These are phyloP conservation scores for Isabelozyma gotoi DNA, from an alignment of 805 yeast genomes.

Conservation along the genomic window DNA sequence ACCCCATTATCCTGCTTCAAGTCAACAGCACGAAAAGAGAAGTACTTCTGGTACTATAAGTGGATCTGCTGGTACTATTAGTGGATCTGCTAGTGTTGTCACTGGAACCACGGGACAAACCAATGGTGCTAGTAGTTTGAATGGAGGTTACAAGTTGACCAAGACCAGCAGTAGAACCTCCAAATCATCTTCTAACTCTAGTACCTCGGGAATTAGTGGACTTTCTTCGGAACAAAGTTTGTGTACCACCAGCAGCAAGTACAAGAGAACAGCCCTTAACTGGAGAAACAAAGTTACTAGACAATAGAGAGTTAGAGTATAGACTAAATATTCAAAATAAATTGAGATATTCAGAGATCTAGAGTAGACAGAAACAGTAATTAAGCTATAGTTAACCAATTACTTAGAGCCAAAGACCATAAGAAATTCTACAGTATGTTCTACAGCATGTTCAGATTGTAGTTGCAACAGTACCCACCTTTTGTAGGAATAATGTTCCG, in stretches of 20 bases:
- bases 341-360: no score
- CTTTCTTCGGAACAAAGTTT: slow-evolving; percentile 4
- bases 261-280: slow-evolving; percentile 24
- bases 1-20: slow-evolving; percentile 13
- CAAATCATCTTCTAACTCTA: slow-evolving; percentile 10
- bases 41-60: slow-evolving; percentile 9
- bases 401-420: no score
- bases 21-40: slow-evolving; percentile 4
- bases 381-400: no score
- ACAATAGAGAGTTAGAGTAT: no score
- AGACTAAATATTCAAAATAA: no score
- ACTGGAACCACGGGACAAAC: neutral
- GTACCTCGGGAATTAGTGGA: slow-evolving; percentile 5
- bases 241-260: neutral
- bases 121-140: slow-evolving; percentile 4
- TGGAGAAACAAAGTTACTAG: slow-evolving; percentile 19
- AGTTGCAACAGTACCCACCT: no score
- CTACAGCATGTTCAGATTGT: no score
- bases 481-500: no score
- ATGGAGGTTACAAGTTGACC: slow-evolving; percentile 19
- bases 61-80: slow-evolving; percentile 11
- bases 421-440: no score
- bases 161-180: slow-evolving; percentile 20
- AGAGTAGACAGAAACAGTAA: no score
- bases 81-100: slow-evolving; percentile 7